A percentile compares a stretch with the other conserved stretches of the same genome.
Evolutionary conservation across 768 basidiomycete genomes (phyloP).

Genomic region (Ramaria rubella): DNA sequence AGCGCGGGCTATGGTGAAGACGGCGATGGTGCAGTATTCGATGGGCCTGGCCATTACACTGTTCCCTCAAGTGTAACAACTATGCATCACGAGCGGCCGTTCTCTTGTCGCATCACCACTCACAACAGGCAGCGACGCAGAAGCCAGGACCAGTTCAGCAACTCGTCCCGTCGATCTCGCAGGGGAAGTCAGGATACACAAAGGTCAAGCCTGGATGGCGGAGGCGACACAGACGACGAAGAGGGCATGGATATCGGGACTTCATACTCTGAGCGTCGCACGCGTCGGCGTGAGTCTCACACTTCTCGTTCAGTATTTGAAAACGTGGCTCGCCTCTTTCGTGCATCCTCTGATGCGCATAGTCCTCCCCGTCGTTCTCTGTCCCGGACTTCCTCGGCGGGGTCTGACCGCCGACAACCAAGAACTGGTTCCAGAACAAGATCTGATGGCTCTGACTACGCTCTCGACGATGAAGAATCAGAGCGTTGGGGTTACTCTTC

Average conservation of each 20-base stretch:
- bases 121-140: neutral
- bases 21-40: slow-evolving; percentile 59
- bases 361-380: slow-evolving; percentile 37
- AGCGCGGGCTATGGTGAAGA: slow-evolving; percentile 52
- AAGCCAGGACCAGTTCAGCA: slow-evolving; percentile 31
- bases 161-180: slow-evolving; percentile 20
- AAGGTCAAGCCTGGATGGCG: slow-evolving; percentile 29
- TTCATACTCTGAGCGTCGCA: slow-evolving; percentile 16
- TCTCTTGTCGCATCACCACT: slow-evolving; percentile 10
- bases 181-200: slow-evolving; percentile 33
- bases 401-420: slow-evolving; percentile 28
- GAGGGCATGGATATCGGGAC: slow-evolving; percentile 20
- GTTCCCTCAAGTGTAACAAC: slow-evolving; percentile 65
- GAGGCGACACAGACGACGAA: slow-evolving; percentile 27
- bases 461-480: slow-evolving; percentile 43
- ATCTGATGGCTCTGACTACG: slow-evolving; percentile 58
- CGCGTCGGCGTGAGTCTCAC: slow-evolving; percentile 23
- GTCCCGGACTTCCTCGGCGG: slow-evolving; percentile 50
- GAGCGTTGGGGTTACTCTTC: slow-evolving; percentile 95
- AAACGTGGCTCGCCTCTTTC: slow-evolving; percentile 63
- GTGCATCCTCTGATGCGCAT: slow-evolving; percentile 38
- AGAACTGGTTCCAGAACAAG: slow-evolving; percentile 39
- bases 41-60: slow-evolving; percentile 58
- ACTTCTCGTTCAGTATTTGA: slow-evolving; percentile 42
- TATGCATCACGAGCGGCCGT: slow-evolving; percentile 49